Conservation (phyloP, 371 early-diverging fungal genomes). For the Dichotomocladium elegans region DNA sequence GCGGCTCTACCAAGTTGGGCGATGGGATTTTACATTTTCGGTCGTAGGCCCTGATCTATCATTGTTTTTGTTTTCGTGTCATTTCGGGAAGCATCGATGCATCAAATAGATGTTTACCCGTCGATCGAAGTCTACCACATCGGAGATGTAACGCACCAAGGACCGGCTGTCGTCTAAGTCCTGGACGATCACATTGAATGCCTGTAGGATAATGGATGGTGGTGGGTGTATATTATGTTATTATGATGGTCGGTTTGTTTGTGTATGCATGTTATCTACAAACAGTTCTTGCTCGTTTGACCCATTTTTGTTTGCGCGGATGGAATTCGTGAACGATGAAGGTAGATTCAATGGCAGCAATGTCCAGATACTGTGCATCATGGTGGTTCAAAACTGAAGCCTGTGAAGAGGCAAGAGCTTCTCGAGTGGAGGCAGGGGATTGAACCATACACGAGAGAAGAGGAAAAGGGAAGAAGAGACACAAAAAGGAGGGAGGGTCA, state of each 20-base stretch:
- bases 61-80: not conserved
- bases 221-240: no score
- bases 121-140: conserved; percentile 52
- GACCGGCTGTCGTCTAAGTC: conserved; percentile 28
- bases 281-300: conserved; percentile 3
- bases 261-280: not conserved
- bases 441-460: not conserved
- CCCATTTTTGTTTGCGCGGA: conserved; percentile 6
- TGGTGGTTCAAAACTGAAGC: conserved; percentile 11
- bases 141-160: conserved; percentile 51
- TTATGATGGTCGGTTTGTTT: not conserved
- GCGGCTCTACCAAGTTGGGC: conserved; percentile 3
- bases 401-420: not conserved
- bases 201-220: conserved; percentile 18
- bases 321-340: conserved; percentile 14
- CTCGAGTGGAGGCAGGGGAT: not conserved
- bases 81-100: not conserved
- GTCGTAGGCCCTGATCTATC: conserved; percentile 9
- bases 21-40: conserved; percentile 4
- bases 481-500: not conserved
- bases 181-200: conserved; percentile 42
- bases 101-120: conserved; percentile 13
- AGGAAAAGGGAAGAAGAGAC: not conserved
- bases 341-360: conserved; percentile 26
- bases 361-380: conserved; percentile 16